phyloP scores from a whole-genome alignment of 257 asterid genomes.

The Solanum clarkiae region DNA sequence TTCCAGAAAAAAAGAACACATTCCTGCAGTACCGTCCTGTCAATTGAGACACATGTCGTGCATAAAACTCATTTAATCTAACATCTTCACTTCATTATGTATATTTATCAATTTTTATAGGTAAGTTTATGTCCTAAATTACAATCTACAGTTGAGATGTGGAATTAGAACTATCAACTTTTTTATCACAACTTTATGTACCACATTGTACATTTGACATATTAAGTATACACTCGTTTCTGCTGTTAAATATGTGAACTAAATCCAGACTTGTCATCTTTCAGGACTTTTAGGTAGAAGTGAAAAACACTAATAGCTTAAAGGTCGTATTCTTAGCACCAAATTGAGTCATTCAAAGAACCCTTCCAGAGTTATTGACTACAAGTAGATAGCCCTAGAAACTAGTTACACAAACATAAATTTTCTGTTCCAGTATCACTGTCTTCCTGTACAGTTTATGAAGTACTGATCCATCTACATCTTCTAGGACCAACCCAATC shows the following conservation, averaged over 20 bases:
- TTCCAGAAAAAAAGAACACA: neutral
- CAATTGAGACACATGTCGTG: neutral
- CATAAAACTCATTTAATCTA: neutral
- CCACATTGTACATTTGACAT: neutral
- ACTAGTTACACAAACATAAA: neutral
- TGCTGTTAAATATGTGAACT: neutral
- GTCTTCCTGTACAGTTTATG: neutral
- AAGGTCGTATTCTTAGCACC: neutral
- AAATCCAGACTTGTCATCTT: neutral
- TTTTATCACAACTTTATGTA: neutral
- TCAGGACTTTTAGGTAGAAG: neutral
- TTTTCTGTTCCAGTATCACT: neutral
- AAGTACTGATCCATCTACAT: neutral
- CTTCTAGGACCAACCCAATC: neutral
- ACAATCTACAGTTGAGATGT: neutral
- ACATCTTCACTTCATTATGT: neutral
- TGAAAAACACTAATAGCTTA: neutral
- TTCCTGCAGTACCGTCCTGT: neutral
- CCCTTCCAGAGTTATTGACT: neutral
- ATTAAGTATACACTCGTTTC: neutral
- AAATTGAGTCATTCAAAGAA: neutral
- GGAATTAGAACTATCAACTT: neutral
- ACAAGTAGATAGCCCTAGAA: neutral
- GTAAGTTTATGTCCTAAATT: neutral
- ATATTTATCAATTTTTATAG: neutral